Conservation (phyloP, 495 filamentous ascomycete genomes). For the Aspergillus baeticus region DNA sequence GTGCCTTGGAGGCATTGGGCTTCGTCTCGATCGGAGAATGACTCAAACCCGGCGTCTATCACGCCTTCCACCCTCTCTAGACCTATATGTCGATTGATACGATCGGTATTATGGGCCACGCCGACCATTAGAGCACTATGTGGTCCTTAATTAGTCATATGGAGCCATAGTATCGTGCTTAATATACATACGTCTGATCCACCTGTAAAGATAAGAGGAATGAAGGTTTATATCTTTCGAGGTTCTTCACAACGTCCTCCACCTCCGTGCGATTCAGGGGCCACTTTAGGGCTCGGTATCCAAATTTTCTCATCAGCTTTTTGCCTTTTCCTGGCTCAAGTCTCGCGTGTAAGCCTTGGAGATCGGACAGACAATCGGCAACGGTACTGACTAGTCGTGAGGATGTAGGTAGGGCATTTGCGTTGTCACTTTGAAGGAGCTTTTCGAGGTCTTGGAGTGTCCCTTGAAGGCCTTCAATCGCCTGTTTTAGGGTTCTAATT, state of each 20-base stretch:
- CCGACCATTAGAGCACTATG: too few species aligned
- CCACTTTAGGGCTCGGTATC: conserved; percentile 40
- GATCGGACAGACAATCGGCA: conserved; percentile 23
- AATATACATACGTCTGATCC: conserved; percentile 40
- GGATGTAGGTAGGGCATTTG: conserved; percentile 8
- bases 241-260: conserved; percentile 29
- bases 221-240: conserved; percentile 34
- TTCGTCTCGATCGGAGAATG: neutral
- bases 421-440: conserved; percentile 16
- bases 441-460: conserved; percentile 21
- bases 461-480: conserved; percentile 24
- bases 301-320: conserved; percentile 28
- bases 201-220: conserved; percentile 36
- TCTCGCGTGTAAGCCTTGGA: conserved; percentile 30
- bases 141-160: too few species aligned
- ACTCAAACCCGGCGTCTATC: too few species aligned
- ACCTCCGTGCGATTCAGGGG: conserved; percentile 40
- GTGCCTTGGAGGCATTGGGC: neutral
- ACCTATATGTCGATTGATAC: too few species aligned
- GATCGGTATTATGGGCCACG: too few species aligned
- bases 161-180: too few species aligned
- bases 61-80: too few species aligned
- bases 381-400: conserved; percentile 15
- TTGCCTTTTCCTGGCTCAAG: conserved; percentile 28
- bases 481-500: conserved; percentile 27